Percentiles rank a stretch among this genome's conserved stretches.
phyloP scores from a whole-genome alignment of 2,329 filamentous ascomycete species.

The Fusarium aywerte region DNA sequence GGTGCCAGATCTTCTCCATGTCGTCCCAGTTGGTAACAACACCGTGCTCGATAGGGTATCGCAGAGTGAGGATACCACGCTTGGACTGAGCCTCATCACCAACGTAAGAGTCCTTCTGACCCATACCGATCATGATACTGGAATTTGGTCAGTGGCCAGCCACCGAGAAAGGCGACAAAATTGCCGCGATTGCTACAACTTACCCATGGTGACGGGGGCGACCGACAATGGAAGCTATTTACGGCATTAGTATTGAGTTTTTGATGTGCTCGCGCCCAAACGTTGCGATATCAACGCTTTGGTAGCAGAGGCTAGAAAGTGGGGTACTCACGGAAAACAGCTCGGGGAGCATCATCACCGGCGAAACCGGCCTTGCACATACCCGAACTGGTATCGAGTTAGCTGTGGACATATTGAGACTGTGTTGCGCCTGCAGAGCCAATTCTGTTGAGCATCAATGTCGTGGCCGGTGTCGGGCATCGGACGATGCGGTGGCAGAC shows the following conservation, averaged over 20 bases:
- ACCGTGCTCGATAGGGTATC: slow-evolving; percentile 99
- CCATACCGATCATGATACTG: slow-evolving; percentile 99
- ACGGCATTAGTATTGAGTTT: slow-evolving; percentile 51
- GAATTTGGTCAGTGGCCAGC: slow-evolving; percentile 37
- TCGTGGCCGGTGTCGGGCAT: slow-evolving; percentile 36
- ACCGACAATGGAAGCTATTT: slow-evolving; percentile 95
- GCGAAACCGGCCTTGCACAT: slow-evolving; percentile 99
- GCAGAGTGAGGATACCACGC: slow-evolving; percentile 99
- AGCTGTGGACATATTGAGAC: slow-evolving; percentile 46
- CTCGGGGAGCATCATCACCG: slow-evolving; percentile 99
- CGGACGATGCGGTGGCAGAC: slow-evolving; percentile 42
- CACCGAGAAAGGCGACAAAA: slow-evolving; percentile 27
- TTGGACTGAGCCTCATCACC: slow-evolving; percentile 99
- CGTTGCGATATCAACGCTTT: slow-evolving; percentile 33
- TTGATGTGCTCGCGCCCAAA: slow-evolving; percentile 19
- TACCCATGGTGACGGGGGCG: slow-evolving; percentile 99
- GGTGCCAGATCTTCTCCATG: slow-evolving; percentile 99
- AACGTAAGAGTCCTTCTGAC: slow-evolving; percentile 99
- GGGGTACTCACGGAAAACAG: slow-evolving; percentile 95
- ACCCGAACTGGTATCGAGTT: slow-evolving; percentile 81
- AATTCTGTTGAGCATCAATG: slow-evolving; percentile 17
- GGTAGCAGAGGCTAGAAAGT: slow-evolving; percentile 42
- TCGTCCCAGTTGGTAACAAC: slow-evolving; percentile 99
- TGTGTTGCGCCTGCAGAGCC: slow-evolving; percentile 5
- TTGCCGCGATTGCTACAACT: slow-evolving; percentile 54